These are phyloP conservation scores for Urtica urens DNA, from an alignment of 306 rosid species.

Conservation along the genomic window DNA sequence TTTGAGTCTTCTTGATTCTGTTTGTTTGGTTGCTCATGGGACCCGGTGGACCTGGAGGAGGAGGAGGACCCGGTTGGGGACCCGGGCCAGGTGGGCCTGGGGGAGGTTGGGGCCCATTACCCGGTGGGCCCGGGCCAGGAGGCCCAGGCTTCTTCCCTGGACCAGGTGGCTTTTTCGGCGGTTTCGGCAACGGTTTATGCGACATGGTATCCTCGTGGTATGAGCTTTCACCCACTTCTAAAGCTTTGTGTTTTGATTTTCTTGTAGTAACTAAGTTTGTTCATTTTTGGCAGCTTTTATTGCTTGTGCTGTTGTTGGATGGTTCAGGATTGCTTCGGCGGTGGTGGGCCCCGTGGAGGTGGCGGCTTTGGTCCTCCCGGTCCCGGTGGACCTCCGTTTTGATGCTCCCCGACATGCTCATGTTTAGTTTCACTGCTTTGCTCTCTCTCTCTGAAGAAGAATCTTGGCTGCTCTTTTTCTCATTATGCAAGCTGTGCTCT, in stretches of 20 bases:
- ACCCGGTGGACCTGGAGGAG: slow-evolving; percentile 29
- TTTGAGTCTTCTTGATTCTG: too few species aligned
- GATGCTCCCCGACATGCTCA: slow-evolving; percentile 2
- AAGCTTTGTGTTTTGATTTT: neutral
- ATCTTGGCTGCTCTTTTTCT: too few species aligned
- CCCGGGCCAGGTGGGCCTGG: slow-evolving; percentile 31
- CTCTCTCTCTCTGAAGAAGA: too few species aligned
- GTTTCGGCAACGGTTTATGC: slow-evolving; percentile 50
- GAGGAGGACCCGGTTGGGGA: slow-evolving; percentile 32
- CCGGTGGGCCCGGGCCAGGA: slow-evolving; percentile 22
- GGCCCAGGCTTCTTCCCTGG: slow-evolving; percentile 23
- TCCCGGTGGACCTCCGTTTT: slow-evolving; percentile 29
- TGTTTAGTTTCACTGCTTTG: too few species aligned
- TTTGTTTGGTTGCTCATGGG: slow-evolving; percentile 31
- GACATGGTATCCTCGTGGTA: slow-evolving; percentile 49
- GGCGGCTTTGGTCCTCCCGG: slow-evolving; percentile 46
- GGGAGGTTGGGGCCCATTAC: too few species aligned
- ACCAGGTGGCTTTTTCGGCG: slow-evolving; percentile 48
- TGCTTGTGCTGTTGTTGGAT: slow-evolving; percentile 76
- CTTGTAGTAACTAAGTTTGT: neutral
- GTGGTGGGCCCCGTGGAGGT: slow-evolving; percentile 31
- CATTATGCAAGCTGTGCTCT: neutral
- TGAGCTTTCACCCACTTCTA: neutral
- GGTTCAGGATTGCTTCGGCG: slow-evolving; percentile 51
- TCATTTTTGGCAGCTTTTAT: slow-evolving; percentile 32